Conservation (phyloP, 345 rosid genomes). For the Adansonia digitata region DNA sequence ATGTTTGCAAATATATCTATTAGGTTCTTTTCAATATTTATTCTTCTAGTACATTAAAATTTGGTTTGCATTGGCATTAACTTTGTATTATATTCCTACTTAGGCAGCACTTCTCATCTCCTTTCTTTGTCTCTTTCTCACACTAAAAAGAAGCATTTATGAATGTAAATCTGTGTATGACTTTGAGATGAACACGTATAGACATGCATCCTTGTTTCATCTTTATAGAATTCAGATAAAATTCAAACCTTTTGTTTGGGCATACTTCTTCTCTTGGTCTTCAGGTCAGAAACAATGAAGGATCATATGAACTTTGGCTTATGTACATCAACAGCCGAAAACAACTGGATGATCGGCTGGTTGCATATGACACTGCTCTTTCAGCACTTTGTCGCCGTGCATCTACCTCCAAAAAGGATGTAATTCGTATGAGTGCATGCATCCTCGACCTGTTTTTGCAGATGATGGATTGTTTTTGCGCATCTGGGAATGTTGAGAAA, state of each 20-base stretch:
- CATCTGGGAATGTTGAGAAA: slow-evolving; percentile 65
- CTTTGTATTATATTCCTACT: background rate
- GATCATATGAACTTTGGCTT: slow-evolving; percentile 85
- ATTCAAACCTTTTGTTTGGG: slow-evolving; percentile 37
- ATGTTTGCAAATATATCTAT: background rate
- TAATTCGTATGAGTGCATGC: slow-evolving; percentile 57
- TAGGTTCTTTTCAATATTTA: background rate
- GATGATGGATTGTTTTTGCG: slow-evolving; percentile 74
- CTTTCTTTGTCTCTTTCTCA: background rate
- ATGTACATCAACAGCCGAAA: slow-evolving; percentile 80
- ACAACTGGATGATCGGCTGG: slow-evolving; percentile 58
- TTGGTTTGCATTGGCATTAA: background rate
- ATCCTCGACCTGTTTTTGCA: slow-evolving; percentile 85
- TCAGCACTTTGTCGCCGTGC: slow-evolving; percentile 46
- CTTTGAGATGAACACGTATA: background rate
- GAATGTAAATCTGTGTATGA: background rate
- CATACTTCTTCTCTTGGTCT: slow-evolving; percentile 30
- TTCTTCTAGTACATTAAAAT: background rate
- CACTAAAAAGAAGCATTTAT: background rate
- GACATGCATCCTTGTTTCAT: slow-evolving; percentile 4
- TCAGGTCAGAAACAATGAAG: slow-evolving; percentile 67
- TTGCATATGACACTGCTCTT: slow-evolving; percentile 70
- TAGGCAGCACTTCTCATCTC: background rate
- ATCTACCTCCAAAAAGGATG: slow-evolving; percentile 37
- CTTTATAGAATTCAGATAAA: slow-evolving; percentile 11